Evolutionary conservation across 2,329 filamentous ascomycete species (phyloP), one percentile per base, ranked within the genome.

Genomic region (Fusarium sp.): DNA sequence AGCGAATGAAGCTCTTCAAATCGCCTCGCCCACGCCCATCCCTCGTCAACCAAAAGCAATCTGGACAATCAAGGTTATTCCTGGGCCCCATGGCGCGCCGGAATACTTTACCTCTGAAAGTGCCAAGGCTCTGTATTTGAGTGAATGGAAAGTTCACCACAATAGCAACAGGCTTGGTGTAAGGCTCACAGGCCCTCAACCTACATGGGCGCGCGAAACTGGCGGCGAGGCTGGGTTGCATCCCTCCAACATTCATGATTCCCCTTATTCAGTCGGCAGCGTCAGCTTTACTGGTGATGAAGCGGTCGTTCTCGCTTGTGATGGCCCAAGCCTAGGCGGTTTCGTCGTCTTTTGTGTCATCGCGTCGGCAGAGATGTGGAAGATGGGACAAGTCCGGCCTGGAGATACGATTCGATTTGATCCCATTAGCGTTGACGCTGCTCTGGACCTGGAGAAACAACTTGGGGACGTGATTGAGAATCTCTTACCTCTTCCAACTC

Each of bases 211-310:
- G 3, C 76, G 81, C 12, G 53, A 67, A 6, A 77, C 76, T 2
- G 82, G 82, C 3, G 81, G 80, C 2, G 77, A 79, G 36, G 82
- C 78, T 3, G 81, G 80, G 0, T 68, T 81, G 7, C 82, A 84
- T 50, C 82, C 82, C 0, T 82, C 79, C n/a, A 84, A 84, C 30
- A 78, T 83, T 18, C 77, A 81, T 30, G 81, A 82, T 27, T 78
- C 76, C 30, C 78, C 78, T 1, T 83, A 82, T 61, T 79, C 82
- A 1, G 74, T 81, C 6, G 82, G 82, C 2, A 80, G 81, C 31
- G 74, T 84, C 6, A 84, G 80, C 70, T 84, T 82, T 61, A 83
- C 81, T 0, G 82, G 82, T 0, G 82, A 84, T 31, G 79, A 81
- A 34, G 77, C 80, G 3, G 80, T 83, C 2, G 75, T 84, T 3